Base-by-base conservation (phyloP, 441 rosid genomes). In the Kokia cookei region DNA sequence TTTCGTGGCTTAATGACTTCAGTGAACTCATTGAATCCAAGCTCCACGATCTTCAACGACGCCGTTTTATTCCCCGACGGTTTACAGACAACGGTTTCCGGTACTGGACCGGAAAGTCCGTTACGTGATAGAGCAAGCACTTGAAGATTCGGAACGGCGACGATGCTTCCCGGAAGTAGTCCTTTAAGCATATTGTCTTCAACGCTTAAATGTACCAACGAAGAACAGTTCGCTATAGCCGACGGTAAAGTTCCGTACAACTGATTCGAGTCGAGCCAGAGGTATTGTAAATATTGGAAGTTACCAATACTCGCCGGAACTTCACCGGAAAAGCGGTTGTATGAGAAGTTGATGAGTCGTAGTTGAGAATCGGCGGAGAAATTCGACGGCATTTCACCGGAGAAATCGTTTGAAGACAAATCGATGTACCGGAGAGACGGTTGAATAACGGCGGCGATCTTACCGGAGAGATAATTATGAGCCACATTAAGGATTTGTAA, bases 21-120 rank as follows among this genome's bases (percentile, higher is more conserved):
- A 88, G 93, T 90, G 92, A 92, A 90, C 47, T 77, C 83, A 86
- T 92, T 92, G 80, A 86, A 77, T 37, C 92, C 89, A 37, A 92
- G 61, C 27, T 76, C 79, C 32, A 92, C 66, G 64, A 88, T 81
- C 79, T 87, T 79, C 82, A 92, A 74, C 12, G 88, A 80, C 14
- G 60, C 59, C 14, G 85, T 83, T 43, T 63, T 74, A 73, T 80
- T 80, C 11, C 80, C 82, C 13, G 75, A 78, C 13, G 60, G 69
- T 27, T 80, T 79, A 48, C 94, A 90, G 2, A 85, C 37, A 22
- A 90, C 48, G 73, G 83, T 84, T 54, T 79, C 57, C 19, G 93
- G 93, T 24, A 92, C 73, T 47, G 72, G 55, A 57, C 94, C 94
- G 29, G 82, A 77, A 8, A 92, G 82, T 12, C 78, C 82, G 75